A percentile compares a stretch with the other conserved stretches of the same genome.
Conservation (phyloP, 495 filamentous ascomycete species). For the Penicillium coffeae region DNA sequence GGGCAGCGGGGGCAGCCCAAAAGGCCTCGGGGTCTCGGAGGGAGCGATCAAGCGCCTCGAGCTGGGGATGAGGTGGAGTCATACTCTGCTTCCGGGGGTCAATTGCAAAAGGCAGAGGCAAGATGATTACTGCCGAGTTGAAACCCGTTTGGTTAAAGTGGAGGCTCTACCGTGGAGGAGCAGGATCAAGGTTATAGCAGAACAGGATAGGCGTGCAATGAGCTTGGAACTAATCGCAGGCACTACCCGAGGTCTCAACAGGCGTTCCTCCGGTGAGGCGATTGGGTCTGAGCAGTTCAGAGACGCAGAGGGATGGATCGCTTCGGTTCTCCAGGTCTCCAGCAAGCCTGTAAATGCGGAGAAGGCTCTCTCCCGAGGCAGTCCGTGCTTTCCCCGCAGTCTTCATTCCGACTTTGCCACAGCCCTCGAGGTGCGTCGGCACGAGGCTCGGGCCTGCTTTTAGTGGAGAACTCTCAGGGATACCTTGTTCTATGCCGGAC, state of each 20-base stretch:
- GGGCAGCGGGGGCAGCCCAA: constrained; percentile 70
- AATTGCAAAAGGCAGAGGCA: too few relatives aligned
- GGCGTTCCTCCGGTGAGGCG: background rate
- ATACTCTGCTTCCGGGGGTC: background rate
- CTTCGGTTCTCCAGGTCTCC: too few relatives aligned
- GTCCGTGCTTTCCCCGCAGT: constrained; percentile 20
- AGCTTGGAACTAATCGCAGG: too few relatives aligned
- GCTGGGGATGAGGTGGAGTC: constrained; percentile 32
- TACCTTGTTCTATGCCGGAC: too few relatives aligned
- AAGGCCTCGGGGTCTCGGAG: constrained; percentile 60
- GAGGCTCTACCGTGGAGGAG: background rate
- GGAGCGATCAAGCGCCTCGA: constrained; percentile 34
- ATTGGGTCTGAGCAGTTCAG: background rate
- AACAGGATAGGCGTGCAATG: too few relatives aligned
- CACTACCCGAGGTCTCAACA: background rate
- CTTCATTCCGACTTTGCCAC: constrained; percentile 1
- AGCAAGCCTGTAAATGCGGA: constrained; percentile 7
- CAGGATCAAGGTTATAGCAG: background rate
- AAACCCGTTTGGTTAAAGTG: background rate
- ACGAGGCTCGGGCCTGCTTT: too few relatives aligned
- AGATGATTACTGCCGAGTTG: too few relatives aligned
- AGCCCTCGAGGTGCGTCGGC: too few relatives aligned
- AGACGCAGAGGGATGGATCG: background rate
- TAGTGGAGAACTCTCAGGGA: too few relatives aligned
- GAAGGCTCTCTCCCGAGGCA: constrained; percentile 4